These are phyloP conservation scores for Didymella exigua DNA, from an alignment of 2,329 filamentous ascomycete genomes.

Conservation along the genomic window DNA sequence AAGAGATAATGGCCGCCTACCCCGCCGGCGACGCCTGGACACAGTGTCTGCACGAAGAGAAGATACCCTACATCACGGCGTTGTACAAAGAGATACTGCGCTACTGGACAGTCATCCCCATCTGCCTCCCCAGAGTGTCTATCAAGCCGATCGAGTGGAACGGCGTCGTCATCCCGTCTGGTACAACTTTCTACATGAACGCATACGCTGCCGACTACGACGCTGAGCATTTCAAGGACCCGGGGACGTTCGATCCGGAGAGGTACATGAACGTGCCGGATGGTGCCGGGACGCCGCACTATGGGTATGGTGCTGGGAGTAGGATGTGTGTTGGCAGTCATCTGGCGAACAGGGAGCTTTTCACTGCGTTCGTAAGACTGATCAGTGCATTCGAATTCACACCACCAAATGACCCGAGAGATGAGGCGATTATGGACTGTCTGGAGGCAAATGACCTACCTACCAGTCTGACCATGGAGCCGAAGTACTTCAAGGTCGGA, in stretches of 20 bases:
- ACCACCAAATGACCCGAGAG: constrained; percentile 47
- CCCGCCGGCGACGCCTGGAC: constrained; percentile 78
- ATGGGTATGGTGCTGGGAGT: constrained; percentile 55
- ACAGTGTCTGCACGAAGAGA: constrained; percentile 73
- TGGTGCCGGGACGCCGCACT: constrained; percentile 55
- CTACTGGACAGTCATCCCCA: constrained; percentile 80
- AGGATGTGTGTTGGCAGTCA: constrained; percentile 57
- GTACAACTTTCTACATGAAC: constrained; percentile 80
- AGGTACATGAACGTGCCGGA: constrained; percentile 64
- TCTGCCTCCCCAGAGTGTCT: constrained; percentile 74
- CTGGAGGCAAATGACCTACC: constrained; percentile 55
- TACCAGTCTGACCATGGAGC: constrained; percentile 57
- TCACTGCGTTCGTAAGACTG: constrained; percentile 56
- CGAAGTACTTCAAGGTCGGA: constrained; percentile 58
- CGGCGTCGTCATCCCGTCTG: constrained; percentile 70
- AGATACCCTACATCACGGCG: constrained; percentile 76
- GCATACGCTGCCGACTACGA: constrained; percentile 79
- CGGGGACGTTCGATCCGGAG: constrained; percentile 70
- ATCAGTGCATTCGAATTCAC: constrained; percentile 56
- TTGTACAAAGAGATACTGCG: constrained; percentile 79
- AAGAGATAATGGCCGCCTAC: constrained; percentile 73
- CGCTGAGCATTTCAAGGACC: constrained; percentile 67
- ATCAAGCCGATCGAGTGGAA: constrained; percentile 76
- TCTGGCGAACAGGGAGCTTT: constrained; percentile 50
- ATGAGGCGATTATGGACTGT: constrained; percentile 53